A percentile compares a stretch with the other conserved stretches of the same genome.
Evolutionary conservation across 148 eudicot species (phyloP).

Genomic region (Chenopodium quinoa): DNA sequence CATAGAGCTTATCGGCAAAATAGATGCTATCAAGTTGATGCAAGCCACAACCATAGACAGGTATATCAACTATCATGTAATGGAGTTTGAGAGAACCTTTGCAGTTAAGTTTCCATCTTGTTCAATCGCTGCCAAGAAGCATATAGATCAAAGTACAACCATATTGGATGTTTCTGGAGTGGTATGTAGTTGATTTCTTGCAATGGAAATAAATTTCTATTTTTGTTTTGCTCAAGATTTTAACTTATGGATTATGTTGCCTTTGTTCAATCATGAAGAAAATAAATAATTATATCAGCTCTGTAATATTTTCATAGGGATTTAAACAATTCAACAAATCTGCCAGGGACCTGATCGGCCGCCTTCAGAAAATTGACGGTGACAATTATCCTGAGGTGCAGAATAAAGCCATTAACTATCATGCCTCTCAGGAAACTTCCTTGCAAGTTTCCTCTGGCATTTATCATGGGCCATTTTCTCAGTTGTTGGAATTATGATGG

Average conservation of each 20-base stretch:
- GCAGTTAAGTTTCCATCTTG: constrained; percentile 85
- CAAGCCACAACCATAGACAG: constrained; percentile 87
- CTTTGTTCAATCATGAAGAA: not conserved
- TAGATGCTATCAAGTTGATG: constrained; percentile 86
- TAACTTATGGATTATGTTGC: not conserved
- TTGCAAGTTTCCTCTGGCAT: not conserved
- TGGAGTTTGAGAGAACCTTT: constrained; percentile 85
- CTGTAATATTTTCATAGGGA: constrained; percentile 49
- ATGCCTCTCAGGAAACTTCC: not conserved
- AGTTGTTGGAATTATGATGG: not conserved
- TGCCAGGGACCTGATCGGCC: constrained; percentile 75
- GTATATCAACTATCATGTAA: constrained; percentile 79
- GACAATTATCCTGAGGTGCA: constrained; percentile 95
- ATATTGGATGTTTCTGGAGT: constrained; percentile 95
- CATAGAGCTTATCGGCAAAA: constrained; percentile 92
- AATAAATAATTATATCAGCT: constrained; percentile 8
- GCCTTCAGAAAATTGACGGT: constrained; percentile 92
- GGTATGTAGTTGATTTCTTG: constrained; percentile 47
- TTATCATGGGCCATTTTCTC: not conserved
- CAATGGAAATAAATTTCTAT: not conserved
- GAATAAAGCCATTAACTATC: not conserved
- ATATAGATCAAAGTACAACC: constrained; percentile 93
- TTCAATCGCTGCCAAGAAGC: constrained; percentile 82
- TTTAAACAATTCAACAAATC: constrained; percentile 78
- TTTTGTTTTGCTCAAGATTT: not conserved